Conservation (phyloP, 2,329 filamentous ascomycete genomes). For the Aspergillus vadensis region DNA sequence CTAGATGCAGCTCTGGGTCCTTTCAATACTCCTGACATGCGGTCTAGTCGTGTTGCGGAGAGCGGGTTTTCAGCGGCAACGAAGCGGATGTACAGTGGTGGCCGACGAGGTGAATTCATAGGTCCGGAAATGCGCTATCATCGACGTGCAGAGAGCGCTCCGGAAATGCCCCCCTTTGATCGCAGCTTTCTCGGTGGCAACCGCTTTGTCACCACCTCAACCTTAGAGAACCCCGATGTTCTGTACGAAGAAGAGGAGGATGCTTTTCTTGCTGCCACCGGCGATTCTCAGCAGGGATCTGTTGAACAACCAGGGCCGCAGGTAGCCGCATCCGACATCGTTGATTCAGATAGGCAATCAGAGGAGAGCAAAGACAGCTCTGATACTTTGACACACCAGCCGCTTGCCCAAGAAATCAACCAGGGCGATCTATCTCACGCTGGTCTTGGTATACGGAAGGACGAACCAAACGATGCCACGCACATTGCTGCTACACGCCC, state of each 20-base stretch:
- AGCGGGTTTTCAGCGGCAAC: conserved; percentile 45
- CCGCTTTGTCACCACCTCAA: conserved; percentile 41
- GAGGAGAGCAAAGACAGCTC: conserved; percentile 28
- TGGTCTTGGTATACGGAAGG: conserved; percentile 35
- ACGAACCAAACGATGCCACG: conserved; percentile 12
- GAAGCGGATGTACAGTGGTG: conserved; percentile 53
- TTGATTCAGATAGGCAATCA: conserved; percentile 25
- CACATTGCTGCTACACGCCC: neutral
- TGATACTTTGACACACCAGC: conserved; percentile 29
- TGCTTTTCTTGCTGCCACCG: conserved; percentile 48
- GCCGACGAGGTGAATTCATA: conserved; percentile 48
- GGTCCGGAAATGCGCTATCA: conserved; percentile 54
- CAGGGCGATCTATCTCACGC: conserved; percentile 16
- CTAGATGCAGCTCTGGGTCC: conserved; percentile 90
- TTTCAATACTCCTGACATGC: conserved; percentile 70
- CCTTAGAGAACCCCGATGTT: conserved; percentile 48
- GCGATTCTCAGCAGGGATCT: conserved; percentile 29
- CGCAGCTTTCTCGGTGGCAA: conserved; percentile 41
- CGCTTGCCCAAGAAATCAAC: conserved; percentile 13
- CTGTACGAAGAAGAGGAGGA: conserved; percentile 56
- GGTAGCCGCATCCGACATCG: conserved; percentile 5
- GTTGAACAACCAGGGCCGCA: conserved; percentile 15
- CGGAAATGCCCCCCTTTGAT: conserved; percentile 52
- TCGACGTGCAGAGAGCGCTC: conserved; percentile 53
- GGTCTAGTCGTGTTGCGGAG: conserved; percentile 31